These are phyloP conservation scores for Penicillium sclerotiorum DNA, from an alignment of 2,329 filamentous ascomycete genomes.

Conservation along the genomic window DNA sequence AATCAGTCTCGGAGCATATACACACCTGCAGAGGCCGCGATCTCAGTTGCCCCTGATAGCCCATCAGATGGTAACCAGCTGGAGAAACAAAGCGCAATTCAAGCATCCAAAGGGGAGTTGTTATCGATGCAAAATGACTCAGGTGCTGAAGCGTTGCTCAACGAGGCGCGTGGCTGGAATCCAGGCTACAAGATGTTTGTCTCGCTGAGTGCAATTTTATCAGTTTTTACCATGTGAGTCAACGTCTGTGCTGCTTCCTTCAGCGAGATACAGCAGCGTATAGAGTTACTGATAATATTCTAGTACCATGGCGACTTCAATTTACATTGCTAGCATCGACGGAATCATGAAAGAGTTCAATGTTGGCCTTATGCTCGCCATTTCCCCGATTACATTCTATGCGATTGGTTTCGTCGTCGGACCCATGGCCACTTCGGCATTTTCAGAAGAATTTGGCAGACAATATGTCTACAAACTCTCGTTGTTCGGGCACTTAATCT, in stretches of 20 bases:
- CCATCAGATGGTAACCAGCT: too few relatives aligned
- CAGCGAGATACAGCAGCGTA: too few relatives aligned
- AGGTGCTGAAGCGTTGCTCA: too few relatives aligned
- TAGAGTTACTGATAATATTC: neutral
- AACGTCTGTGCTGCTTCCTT: too few relatives aligned
- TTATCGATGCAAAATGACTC: too few relatives aligned
- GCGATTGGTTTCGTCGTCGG: slow-evolving; percentile 7
- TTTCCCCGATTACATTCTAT: slow-evolving; percentile 11
- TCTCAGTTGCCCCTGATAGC: too few relatives aligned
- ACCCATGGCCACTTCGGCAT: slow-evolving; percentile 9
- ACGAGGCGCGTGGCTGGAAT: neutral
- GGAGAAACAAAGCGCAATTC: too few relatives aligned
- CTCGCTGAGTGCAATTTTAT: neutral
- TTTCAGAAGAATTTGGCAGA: slow-evolving; percentile 14
- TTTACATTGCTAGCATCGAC: slow-evolving; percentile 13
- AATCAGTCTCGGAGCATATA: too few relatives aligned
- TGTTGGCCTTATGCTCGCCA: slow-evolving; percentile 7
- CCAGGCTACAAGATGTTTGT: neutral
- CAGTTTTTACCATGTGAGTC: neutral
- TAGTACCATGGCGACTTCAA: slow-evolving; percentile 7
- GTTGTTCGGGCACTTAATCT: slow-evolving; percentile 3
- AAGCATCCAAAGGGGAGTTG: too few relatives aligned
- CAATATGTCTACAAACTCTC: slow-evolving; percentile 12
- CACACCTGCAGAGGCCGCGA: too few relatives aligned
- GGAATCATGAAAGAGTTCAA: slow-evolving; percentile 10